Conservation (phyloP, 1,284 basidiomycete genomes). For the Apiotrichum mycotoxinovorans region DNA sequence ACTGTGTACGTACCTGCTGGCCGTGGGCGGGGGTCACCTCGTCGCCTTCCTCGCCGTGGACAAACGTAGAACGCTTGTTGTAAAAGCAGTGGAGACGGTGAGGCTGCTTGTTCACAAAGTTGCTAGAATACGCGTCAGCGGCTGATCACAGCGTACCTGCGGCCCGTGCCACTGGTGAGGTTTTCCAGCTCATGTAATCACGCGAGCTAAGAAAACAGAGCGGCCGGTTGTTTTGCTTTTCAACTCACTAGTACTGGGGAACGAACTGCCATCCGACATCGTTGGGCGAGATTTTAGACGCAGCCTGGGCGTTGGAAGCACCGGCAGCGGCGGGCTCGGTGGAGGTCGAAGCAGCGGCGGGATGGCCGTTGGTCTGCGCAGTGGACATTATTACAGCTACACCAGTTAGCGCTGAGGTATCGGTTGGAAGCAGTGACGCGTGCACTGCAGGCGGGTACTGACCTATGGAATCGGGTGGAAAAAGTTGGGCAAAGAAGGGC, state of each 20-base stretch:
- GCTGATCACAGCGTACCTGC: neutral
- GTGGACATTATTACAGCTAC: conserved; percentile 26
- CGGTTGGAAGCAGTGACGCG: no score
- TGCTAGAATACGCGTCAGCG: conserved; percentile 51
- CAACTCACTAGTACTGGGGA: conserved; percentile 77
- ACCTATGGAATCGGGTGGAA: neutral
- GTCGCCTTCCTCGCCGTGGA: conserved; percentile 93
- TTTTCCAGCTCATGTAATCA: neutral
- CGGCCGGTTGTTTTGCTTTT: no score
- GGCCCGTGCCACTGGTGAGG: neutral
- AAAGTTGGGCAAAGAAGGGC: neutral
- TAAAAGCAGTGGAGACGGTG: conserved; percentile 98
- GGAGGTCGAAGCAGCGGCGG: conserved; percentile 18
- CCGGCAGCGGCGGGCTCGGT: conserved; percentile 12
- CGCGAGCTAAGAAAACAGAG: neutral
- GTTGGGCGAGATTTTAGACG: conserved; percentile 26
- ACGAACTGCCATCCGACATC: conserved; percentile 93
- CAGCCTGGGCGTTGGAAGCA: neutral
- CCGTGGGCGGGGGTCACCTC: conserved; percentile 80
- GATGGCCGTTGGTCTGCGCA: conserved; percentile 33
- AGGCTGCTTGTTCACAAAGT: conserved; percentile 96
- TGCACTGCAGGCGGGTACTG: neutral
- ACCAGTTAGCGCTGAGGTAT: neutral
- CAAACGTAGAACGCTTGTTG: conserved; percentile 94
- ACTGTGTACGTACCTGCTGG: conserved; percentile 68